Evolutionary conservation across 148 eudicot genomes (phyloP), one percentile per base, ranked within the genome.

Genomic region (Persicaria maculosa): DNA sequence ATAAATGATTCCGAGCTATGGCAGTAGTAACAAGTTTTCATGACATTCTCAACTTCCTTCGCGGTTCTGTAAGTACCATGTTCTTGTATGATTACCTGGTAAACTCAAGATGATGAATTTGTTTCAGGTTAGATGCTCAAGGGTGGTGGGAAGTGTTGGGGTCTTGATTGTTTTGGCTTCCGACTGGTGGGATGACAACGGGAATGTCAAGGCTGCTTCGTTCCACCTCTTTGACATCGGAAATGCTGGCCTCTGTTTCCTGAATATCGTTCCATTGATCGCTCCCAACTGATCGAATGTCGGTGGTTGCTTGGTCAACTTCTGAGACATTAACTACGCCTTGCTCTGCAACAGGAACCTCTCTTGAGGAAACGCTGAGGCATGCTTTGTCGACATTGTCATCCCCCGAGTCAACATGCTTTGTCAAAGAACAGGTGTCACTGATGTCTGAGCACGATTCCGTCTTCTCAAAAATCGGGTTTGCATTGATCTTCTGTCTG

Each of bases 241-340:
- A 87, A 79, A 95, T 88, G 31, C 83, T 81, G 55, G 97, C 87
- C 22, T 95, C 98, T 6, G 97, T 89, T 31, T 96, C 85, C 77
- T 88, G 88, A 78, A 92, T 95, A 77, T 95, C 98, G 68, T 85
- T 95, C 97, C 97, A 95, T 77, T 86, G 96, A 77, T 85, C 84
- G 74, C 90, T 91, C 46, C 81, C 84, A 69, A 82, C 81, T 7
- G 94, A 80, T 65, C 83, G 84, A 73, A 76, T 79, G 61, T 77
- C 80, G 10, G 78, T 59, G 40, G 65, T 59, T 59, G 65, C 68
- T 79, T 83, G 89, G 71, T 89, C 89, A 48, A 80, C 86, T 25
- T 81, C 81, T 68, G 82, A 43, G 50, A 81, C 77, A 54, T 75
- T 80, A 47, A 79, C 82, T 54, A 82, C 72, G 75, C 74, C 81